Evolutionary conservation across 768 basidiomycete species (phyloP).

Genomic region (Suillus cothurnatus): DNA sequence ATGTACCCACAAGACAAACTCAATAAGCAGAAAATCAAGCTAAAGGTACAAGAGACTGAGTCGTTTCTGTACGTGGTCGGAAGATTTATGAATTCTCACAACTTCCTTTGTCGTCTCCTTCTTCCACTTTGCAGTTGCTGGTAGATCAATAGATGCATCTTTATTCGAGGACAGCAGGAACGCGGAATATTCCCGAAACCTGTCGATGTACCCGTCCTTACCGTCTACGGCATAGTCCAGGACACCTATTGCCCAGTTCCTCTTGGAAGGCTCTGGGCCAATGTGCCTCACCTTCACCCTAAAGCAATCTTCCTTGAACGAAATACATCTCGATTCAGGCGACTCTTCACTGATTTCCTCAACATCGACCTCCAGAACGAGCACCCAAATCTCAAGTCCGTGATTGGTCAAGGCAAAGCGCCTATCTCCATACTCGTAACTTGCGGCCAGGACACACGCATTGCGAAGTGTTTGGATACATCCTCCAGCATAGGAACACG

Average conservation of each 20-base stretch:
- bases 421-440: constrained; percentile 7
- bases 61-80: background rate
- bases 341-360: background rate
- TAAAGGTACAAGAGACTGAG: background rate
- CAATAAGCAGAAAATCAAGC: background rate
- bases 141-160: background rate
- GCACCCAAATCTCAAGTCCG: constrained; percentile 11
- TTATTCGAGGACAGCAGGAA: constrained; percentile 3
- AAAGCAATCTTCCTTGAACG: background rate
- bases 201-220: constrained; percentile 2
- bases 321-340: background rate
- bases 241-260: constrained; percentile 5
- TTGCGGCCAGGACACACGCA: background rate
- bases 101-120: constrained; percentile 7
- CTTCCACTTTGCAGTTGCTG: constrained; percentile 6
- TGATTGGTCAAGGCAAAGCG: constrained; percentile 15
- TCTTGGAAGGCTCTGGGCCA: background rate
- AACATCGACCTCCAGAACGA: background rate
- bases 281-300: background rate
- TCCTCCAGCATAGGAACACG: constrained; percentile 5
- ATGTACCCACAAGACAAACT: background rate
- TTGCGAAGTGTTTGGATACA: background rate
- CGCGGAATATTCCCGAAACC: background rate
- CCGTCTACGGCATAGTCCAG: constrained; percentile 4
- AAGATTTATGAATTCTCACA: background rate